Evolutionary conservation across 2,329 filamentous ascomycete species (phyloP).

Genomic region (Trichophyton benhamiae): DNA sequence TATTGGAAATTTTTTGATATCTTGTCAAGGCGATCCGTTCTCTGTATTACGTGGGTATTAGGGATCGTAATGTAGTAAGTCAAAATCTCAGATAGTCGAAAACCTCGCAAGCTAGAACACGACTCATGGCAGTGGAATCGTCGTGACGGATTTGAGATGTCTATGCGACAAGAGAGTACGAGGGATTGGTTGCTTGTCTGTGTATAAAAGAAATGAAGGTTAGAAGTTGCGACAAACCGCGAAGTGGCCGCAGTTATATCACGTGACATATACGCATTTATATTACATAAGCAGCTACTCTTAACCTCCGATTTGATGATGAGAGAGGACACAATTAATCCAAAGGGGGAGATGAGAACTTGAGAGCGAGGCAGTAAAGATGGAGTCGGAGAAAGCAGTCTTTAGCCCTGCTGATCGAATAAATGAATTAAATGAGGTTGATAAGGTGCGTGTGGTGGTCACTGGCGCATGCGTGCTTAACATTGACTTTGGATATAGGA

Average conservation of each 20-base stretch:
- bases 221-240: neutral
- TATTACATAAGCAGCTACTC: neutral
- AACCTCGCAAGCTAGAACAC: neutral
- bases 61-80: neutral
- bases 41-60: too few species aligned
- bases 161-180: neutral
- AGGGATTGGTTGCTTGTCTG: too few species aligned
- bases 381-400: neutral
- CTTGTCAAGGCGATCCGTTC: neutral
- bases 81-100: neutral
- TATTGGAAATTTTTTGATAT: slow-evolving; percentile 13
- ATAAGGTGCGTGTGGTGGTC: slow-evolving; percentile 40
- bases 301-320: neutral
- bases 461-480: neutral
- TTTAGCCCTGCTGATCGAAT: slow-evolving; percentile 69
- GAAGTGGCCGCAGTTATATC: neutral
- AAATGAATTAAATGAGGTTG: slow-evolving; percentile 65
- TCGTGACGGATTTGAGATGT: neutral
- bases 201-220: neutral
- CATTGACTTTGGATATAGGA: slow-evolving; percentile 25
- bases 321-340: neutral
- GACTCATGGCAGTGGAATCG: neutral
- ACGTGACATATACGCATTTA: neutral
- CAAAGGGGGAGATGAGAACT: neutral
- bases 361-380: neutral